Evolutionary conservation across 805 yeast genomes (phyloP).

Genomic region (Wickerhamiella alocasiicola): DNA sequence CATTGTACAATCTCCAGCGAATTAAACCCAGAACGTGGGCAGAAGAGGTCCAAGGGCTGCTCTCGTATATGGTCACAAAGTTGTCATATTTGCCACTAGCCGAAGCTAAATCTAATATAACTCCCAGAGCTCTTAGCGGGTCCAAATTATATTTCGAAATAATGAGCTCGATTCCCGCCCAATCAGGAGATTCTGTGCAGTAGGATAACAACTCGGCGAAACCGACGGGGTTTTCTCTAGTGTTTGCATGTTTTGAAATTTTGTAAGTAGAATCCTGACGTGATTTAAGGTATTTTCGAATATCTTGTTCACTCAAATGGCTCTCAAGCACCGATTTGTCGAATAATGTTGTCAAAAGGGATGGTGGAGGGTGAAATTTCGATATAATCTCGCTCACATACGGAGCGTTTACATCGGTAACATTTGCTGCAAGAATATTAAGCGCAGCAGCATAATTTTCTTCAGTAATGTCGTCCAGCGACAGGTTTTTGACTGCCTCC

Average conservation of each 20-base stretch:
- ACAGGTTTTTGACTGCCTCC: slow-evolving; percentile 2
- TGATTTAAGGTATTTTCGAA: background rate
- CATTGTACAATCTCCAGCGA: background rate
- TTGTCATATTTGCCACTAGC: background rate
- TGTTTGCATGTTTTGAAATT: background rate
- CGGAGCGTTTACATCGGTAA: background rate
- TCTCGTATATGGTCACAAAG: background rate
- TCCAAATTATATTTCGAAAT: slow-evolving; percentile 8
- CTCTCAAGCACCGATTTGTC: background rate
- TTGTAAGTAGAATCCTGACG: background rate
- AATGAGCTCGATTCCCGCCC: background rate
- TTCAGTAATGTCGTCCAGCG: background rate
- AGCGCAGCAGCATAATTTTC: background rate
- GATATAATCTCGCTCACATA: background rate
- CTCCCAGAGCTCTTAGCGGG: background rate
- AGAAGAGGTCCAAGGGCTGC: background rate
- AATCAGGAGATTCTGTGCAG: background rate
- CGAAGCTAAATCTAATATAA: background rate
- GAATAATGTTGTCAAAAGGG: background rate
- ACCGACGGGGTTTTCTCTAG: slow-evolving; percentile 4
- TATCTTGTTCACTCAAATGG: background rate
- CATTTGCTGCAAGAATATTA: background rate
- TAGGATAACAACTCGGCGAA: slow-evolving; percentile 2
- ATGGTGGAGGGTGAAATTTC: slow-evolving; percentile 1
- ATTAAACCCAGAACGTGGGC: slow-evolving; percentile 1